Evolutionary conservation across 495 filamentous ascomycete genomes (phyloP).

Genomic region (Podospora fimiseda): DNA sequence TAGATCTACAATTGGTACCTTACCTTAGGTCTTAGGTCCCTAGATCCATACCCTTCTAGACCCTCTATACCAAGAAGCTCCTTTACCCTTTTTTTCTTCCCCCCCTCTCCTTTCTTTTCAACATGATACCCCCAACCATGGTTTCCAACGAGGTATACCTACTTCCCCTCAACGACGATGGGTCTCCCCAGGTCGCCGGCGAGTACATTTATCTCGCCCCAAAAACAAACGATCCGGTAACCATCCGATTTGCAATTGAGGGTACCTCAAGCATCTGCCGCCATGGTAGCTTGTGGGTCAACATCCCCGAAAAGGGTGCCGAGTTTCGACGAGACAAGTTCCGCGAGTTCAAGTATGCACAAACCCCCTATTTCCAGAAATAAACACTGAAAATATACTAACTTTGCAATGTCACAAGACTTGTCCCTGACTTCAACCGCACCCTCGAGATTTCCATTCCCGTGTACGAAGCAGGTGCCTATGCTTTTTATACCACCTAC

Average conservation of each 20-base stretch:
- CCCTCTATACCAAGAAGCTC: neutral
- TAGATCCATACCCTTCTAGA: too few species aligned
- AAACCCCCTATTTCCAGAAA: neutral
- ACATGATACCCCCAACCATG: conserved; percentile 48
- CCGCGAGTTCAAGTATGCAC: conserved; percentile 81
- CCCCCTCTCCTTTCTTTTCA: conserved; percentile 13
- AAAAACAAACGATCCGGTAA: conserved; percentile 61
- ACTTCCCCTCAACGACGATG: conserved; percentile 83
- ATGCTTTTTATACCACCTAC: conserved; percentile 93
- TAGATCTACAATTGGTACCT: neutral
- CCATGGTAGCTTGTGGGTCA: conserved; percentile 90
- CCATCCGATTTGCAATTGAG: conserved; percentile 86
- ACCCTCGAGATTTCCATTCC: conserved; percentile 83
- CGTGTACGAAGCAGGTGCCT: conserved; percentile 78
- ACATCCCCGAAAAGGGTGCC: conserved; percentile 72
- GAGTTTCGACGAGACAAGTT: conserved; percentile 72
- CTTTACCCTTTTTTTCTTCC: neutral
- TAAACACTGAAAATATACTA: too few species aligned
- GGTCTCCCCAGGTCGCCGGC: conserved; percentile 81
- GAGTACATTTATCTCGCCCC: conserved; percentile 88
- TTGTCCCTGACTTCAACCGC: conserved; percentile 87
- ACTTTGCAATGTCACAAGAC: conserved; percentile 40
- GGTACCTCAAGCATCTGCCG: conserved; percentile 93
- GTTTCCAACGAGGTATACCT: conserved; percentile 67
- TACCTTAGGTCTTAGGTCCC: neutral